These are phyloP conservation scores for Hirsutella minnesotensis DNA, from an alignment of 2,329 filamentous ascomycete species.

Conservation along the genomic window DNA sequence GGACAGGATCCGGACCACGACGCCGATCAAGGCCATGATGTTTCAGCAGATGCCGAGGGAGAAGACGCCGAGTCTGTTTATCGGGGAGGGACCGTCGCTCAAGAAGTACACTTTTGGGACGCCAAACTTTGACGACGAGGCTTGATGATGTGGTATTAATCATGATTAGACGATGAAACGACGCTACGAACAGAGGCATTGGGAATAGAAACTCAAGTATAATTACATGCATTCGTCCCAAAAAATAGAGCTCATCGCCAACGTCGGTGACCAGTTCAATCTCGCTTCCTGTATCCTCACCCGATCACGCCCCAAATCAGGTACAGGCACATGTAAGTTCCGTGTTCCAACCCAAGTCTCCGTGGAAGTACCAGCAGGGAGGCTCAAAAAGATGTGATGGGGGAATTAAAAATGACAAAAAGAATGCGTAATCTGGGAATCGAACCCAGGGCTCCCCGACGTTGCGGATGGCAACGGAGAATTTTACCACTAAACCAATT, in stretches of 20 bases:
- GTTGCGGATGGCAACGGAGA: slow-evolving; percentile 16
- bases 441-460: slow-evolving; percentile 21
- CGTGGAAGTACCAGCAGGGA: too few species aligned
- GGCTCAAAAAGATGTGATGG: neutral
- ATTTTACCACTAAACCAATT: slow-evolving; percentile 18
- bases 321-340: too few species aligned
- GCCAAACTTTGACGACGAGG: slow-evolving; percentile 20
- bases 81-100: slow-evolving; percentile 24
- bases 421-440: slow-evolving; percentile 19
- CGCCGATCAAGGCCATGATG: slow-evolving; percentile 29
- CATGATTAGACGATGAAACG: too few species aligned
- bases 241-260: too few species aligned
- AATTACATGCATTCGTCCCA: too few species aligned
- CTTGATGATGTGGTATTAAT: slow-evolving; percentile 7
- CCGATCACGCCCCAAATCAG: too few species aligned
- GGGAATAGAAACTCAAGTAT: too few species aligned
- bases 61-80: slow-evolving; percentile 32
- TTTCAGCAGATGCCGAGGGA: slow-evolving; percentile 35
- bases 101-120: slow-evolving; percentile 32
- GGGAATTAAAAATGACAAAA: slow-evolving; percentile 1
- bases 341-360: too few species aligned
- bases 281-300: too few species aligned
- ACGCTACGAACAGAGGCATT: neutral
- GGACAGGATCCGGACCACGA: slow-evolving; percentile 9
- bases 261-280: too few species aligned